phyloP scores from a whole-genome alignment of 1,139 yeast species.

The Sugiyamaella japonica region DNA sequence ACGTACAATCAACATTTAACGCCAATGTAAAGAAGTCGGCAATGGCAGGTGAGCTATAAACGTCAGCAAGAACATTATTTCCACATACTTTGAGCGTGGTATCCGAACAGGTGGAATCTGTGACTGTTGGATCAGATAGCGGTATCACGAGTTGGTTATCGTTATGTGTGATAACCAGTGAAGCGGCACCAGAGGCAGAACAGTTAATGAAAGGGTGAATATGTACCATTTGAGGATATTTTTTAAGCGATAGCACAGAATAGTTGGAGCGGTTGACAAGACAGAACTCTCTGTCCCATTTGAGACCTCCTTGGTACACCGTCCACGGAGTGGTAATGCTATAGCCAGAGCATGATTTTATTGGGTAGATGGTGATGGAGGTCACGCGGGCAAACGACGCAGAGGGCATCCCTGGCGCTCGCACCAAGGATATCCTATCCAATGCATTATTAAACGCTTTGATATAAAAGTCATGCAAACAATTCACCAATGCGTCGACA shows the following conservation, averaged over 20 bases:
- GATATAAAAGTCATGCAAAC: conserved; percentile 34
- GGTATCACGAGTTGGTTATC: conserved; percentile 9
- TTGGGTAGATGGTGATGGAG: conserved; percentile 41
- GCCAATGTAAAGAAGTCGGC: conserved; percentile 35
- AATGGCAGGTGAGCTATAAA: conserved; percentile 4
- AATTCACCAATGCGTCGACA: conserved; percentile 35
- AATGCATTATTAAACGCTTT: conserved; percentile 16
- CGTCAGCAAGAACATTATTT: conserved; percentile 2
- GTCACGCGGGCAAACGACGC: conserved; percentile 7
- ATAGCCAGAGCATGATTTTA: conserved; percentile 46
- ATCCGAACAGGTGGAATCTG: neutral
- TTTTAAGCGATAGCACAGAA: conserved; percentile 39
- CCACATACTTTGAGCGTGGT: conserved; percentile 14
- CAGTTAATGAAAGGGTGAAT: conserved; percentile 35
- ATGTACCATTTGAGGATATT: conserved; percentile 39
- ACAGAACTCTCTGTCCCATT: conserved; percentile 45
- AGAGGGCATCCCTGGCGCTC: neutral
- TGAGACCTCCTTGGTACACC: conserved; percentile 37
- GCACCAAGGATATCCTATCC: neutral
- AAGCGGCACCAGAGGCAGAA: conserved; percentile 12
- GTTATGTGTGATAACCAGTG: conserved; percentile 2
- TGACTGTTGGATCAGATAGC: neutral
- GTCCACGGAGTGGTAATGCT: conserved; percentile 38
- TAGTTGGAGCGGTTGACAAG: conserved; percentile 36
- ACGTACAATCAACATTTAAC: conserved; percentile 40